Base-by-base conservation (phyloP, 2,329 filamentous ascomycete genomes). In the Neopestalotiopsis rosae region DNA sequence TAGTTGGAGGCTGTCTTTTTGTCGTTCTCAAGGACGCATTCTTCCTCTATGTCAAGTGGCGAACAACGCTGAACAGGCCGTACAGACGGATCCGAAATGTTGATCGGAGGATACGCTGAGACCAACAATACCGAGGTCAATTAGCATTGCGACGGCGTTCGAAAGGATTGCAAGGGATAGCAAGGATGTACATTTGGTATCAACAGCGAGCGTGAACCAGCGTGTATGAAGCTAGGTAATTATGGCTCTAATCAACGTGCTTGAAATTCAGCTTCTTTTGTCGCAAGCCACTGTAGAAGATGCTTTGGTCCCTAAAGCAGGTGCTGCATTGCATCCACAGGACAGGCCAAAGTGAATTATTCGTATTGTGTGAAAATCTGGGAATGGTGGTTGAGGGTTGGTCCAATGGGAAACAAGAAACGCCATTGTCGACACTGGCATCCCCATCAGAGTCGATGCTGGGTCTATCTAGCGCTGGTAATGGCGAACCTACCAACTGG, bases 1-100 rank as follows among this genome's bases (percentile, higher is more conserved):
- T 99, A 2, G 87, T 96, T 1, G 96, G 96, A 1, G 96, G 96
- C 0, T 96, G 94, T 77, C 81, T 97, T 24, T 97, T 95, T 75
- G 91, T 98, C 17, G 90, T 97, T 10, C 80, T 97, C 66, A 96
- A 95, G 79, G 90, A 92, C 74, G 84, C 83, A 2, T 81, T 91
- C 65, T 82, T 83, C 68, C 79, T 92, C 30, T 92, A 90, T 75
- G 85, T 86, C 72, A 92, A 91, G 80, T 90, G 90, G 77, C 84
- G 88, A 70, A 85, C 85, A 70, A 89, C 88, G 13, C 84, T 87
- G 73, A 85, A 88, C 42, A 85, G 87, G 74, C 82, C 83, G 6
- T 84, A 86, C 59, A 84, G 89, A 67, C 83, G 81, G 70, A 84
- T 91, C 49, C 83, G 84, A 77, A 89, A 88, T 68, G 81, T 86